Conservation (phyloP, 2,329 filamentous ascomycete genomes). For the Colletotrichum sp. region DNA sequence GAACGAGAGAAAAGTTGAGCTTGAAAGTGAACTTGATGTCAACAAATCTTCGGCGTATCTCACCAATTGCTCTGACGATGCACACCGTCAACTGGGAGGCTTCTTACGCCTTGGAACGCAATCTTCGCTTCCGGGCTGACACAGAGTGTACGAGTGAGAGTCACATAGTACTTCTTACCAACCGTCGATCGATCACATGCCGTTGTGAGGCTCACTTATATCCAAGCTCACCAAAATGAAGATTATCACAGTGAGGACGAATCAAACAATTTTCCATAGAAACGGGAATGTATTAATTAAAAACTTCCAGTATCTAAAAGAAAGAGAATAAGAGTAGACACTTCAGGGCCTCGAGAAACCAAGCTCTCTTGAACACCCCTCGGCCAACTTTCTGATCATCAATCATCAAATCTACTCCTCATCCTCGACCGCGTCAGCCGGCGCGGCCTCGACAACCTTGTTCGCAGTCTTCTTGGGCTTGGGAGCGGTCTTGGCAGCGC, state of each 20-base stretch:
- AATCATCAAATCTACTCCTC: neutral
- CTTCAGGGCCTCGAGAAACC: neutral
- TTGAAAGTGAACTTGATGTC: neutral
- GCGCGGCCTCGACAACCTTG: conserved; percentile 28
- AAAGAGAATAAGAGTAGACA: neutral
- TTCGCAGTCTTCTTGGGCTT: neutral
- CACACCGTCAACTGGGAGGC: no score
- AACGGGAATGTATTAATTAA: neutral
- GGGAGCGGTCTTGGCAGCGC: neutral
- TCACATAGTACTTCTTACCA: no score
- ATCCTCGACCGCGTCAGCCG: conserved; percentile 35
- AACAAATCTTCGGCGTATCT: no score
- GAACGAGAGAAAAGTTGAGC: neutral
- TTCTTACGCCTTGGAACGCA: no score
- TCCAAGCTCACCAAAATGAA: neutral
- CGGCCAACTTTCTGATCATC: neutral
- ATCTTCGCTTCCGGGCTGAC: no score
- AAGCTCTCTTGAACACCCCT: neutral
- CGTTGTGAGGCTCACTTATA: neutral
- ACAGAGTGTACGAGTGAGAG: neutral
- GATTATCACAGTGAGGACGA: neutral
- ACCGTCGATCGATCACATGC: no score
- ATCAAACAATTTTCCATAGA: neutral
- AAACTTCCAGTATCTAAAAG: neutral
- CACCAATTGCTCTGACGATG: no score